phyloP scores from a whole-genome alignment of 176 grass and related monocot genomes.

The Aegilops tauschii region DNA sequence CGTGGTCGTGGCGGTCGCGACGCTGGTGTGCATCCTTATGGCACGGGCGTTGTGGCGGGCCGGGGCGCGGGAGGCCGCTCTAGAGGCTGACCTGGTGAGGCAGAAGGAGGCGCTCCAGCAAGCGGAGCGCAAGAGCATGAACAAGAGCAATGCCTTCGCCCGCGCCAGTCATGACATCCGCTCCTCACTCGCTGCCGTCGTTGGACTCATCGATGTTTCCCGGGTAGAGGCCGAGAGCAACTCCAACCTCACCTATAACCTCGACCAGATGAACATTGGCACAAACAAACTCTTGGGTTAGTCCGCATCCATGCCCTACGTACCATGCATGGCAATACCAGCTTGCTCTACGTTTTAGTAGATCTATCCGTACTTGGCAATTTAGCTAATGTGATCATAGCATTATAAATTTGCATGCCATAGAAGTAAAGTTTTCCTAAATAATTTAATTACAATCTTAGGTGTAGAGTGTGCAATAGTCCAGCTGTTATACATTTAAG shows the following conservation, averaged over 20 bases:
- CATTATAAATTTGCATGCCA: neutral
- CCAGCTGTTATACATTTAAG: neutral
- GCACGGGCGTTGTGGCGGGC: neutral
- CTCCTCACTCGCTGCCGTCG: conserved; percentile 44
- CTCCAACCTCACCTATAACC: conserved; percentile 38
- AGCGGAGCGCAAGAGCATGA: conserved; percentile 85
- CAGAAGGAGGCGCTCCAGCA: conserved; percentile 68
- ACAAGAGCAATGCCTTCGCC: conserved; percentile 82
- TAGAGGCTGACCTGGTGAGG: conserved; percentile 52
- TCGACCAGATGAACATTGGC: conserved; percentile 50
- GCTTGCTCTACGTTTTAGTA: neutral
- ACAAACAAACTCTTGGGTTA: conserved; percentile 67
- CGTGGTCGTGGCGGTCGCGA: neutral
- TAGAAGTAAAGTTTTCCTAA: neutral
- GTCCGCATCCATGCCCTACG: neutral
- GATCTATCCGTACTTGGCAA: neutral
- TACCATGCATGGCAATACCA: neutral
- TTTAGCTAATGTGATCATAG: neutral
- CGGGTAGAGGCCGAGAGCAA: conserved; percentile 2
- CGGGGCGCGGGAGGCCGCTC: conserved; percentile 13
- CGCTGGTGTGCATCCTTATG: neutral
- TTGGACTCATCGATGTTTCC: conserved; percentile 45
- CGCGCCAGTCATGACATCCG: conserved; percentile 73
- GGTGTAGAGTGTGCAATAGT: neutral
- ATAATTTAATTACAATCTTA: neutral